Evolutionary conservation across 2,329 filamentous ascomycete genomes (phyloP).

Genomic region (Aspergillus luchuensis): DNA sequence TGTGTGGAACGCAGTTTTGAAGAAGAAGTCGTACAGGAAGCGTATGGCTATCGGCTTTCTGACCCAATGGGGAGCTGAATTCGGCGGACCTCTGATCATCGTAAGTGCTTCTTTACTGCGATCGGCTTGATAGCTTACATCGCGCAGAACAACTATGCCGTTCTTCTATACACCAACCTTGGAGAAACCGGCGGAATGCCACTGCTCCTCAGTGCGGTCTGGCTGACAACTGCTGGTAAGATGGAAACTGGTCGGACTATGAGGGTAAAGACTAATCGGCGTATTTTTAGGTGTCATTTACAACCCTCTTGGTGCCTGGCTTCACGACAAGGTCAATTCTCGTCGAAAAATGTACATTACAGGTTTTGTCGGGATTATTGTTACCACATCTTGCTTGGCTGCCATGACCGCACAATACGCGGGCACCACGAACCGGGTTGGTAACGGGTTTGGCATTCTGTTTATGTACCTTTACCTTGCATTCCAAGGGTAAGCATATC

Average conservation of each 20-base stretch:
- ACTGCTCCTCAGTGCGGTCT: slow-evolving; percentile 48
- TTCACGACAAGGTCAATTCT: slow-evolving; percentile 41
- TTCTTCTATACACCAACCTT: slow-evolving; percentile 48
- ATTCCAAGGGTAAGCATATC: slow-evolving; percentile 47
- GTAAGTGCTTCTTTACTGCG: slow-evolving; percentile 35
- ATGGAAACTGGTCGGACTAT: background rate
- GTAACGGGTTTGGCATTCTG: slow-evolving; percentile 45
- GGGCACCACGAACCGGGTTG: slow-evolving; percentile 43
- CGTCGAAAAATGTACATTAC: slow-evolving; percentile 47
- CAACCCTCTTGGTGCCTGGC: slow-evolving; percentile 40
- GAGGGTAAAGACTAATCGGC: slow-evolving; percentile 12
- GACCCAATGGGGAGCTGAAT: slow-evolving; percentile 57
- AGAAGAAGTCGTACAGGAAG: slow-evolving; percentile 53
- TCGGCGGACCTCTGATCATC: slow-evolving; percentile 56
- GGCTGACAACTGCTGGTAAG: slow-evolving; percentile 50
- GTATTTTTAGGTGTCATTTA: slow-evolving; percentile 42
- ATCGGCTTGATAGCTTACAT: background rate
- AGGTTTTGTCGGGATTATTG: slow-evolving; percentile 45
- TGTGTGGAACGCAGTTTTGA: slow-evolving; percentile 50
- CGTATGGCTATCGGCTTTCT: slow-evolving; percentile 56
- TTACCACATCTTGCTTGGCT: slow-evolving; percentile 44
- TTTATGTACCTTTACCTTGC: slow-evolving; percentile 51
- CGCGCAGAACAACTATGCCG: slow-evolving; percentile 52
- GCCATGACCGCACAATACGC: slow-evolving; percentile 43
- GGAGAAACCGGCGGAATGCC: slow-evolving; percentile 48